Evolutionary conservation across 495 filamentous ascomycete genomes (phyloP).

Genomic region (Aspergillus incahuasiensis): DNA sequence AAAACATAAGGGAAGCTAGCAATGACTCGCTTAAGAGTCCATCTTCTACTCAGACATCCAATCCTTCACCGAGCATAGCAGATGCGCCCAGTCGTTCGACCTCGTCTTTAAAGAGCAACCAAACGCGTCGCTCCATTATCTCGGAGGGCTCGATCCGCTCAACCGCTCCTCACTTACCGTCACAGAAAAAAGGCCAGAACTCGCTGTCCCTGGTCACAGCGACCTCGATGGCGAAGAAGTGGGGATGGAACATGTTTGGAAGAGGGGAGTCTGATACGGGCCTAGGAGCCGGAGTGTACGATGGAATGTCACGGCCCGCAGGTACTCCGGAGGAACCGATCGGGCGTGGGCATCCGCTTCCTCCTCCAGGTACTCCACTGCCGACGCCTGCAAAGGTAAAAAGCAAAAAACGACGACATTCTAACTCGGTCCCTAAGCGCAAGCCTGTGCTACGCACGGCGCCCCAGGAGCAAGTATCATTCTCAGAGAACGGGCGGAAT

Average conservation of each 20-base stretch:
- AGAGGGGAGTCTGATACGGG: constrained; percentile 40
- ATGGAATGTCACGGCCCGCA: constrained; percentile 37
- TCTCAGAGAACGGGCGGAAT: constrained; percentile 20
- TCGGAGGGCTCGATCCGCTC: constrained; percentile 41
- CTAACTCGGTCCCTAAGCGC: constrained; percentile 56
- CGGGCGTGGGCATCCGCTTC: constrained; percentile 57
- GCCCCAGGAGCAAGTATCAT: constrained; percentile 25
- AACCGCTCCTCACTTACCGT: constrained; percentile 21
- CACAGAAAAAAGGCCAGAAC: constrained; percentile 30
- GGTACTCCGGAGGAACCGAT: constrained; percentile 64
- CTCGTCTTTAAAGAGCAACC: constrained; percentile 25
- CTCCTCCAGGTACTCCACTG: constrained; percentile 56
- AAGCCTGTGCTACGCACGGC: constrained; percentile 50
- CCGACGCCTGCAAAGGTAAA: constrained; percentile 69
- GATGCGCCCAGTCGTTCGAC: constrained; percentile 30
- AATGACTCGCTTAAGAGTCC: constrained; percentile 19
- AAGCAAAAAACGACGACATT: constrained; percentile 45
- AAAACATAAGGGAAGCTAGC: constrained; percentile 19
- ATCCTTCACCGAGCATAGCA: constrained; percentile 26
- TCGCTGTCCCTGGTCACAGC: constrained; percentile 63
- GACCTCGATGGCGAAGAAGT: constrained; percentile 76
- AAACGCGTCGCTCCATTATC: constrained; percentile 33
- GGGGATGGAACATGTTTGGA: constrained; percentile 70
- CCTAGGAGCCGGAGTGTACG: constrained; percentile 31
- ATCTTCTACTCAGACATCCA: constrained; percentile 24